A percentile compares a stretch with the other conserved stretches of the same genome.
Conservation (phyloP, 2,329 filamentous ascomycete species). For the Trichoderma aggressivum region DNA sequence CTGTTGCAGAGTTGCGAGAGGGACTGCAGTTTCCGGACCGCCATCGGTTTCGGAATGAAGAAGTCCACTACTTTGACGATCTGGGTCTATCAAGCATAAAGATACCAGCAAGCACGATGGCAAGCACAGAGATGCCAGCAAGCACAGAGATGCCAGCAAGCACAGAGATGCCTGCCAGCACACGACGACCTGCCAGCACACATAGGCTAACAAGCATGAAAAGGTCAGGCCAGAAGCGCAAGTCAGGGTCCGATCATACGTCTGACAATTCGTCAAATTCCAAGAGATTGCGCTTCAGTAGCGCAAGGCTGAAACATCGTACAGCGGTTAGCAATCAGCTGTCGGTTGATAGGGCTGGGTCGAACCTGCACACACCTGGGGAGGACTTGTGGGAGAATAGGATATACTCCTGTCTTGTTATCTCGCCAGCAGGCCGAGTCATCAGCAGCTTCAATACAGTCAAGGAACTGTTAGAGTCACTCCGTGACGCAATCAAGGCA, state of each 20-base stretch:
- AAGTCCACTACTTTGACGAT: background rate
- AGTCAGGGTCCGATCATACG: background rate
- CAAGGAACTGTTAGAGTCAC: slow-evolving; percentile 11
- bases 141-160: too few species aligned
- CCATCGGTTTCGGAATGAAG: background rate
- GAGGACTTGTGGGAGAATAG: slow-evolving; percentile 21
- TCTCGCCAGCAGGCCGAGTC: slow-evolving; percentile 17
- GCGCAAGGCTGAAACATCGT: background rate
- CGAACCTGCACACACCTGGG: slow-evolving; percentile 15
- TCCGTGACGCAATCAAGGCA: slow-evolving; percentile 16
- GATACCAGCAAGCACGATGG: background rate
- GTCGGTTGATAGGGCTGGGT: background rate
- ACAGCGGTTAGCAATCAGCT: background rate
- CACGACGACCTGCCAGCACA: too few species aligned
- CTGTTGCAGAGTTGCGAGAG: background rate
- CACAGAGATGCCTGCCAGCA: too few species aligned
- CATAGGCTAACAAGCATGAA: background rate
- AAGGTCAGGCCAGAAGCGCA: background rate
- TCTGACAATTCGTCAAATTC: background rate
- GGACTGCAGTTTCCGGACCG: background rate
- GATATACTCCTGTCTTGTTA: slow-evolving; percentile 16
- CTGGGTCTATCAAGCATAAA: background rate
- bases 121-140: too few species aligned
- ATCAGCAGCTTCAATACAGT: slow-evolving; percentile 14
- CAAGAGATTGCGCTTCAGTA: background rate